Conservation (phyloP, 2,329 filamentous ascomycete genomes). For the Fusarium tanahbumbuense region DNA sequence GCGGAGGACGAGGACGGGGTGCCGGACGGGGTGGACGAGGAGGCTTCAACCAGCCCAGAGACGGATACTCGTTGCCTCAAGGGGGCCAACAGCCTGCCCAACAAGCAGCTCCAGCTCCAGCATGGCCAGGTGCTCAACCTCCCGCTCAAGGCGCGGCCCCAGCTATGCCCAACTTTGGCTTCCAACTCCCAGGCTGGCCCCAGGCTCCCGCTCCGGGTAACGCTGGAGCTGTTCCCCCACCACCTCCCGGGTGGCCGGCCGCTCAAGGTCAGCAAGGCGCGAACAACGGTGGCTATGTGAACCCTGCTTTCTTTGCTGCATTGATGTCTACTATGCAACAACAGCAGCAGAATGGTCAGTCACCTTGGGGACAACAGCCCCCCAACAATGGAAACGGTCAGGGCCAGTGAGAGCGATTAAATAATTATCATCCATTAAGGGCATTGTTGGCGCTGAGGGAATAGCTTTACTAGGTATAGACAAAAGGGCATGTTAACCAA, state of each 20-base stretch:
- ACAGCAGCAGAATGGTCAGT: constrained; percentile 47
- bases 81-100: constrained; percentile 48
- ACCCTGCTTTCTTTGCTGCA: constrained; percentile 67
- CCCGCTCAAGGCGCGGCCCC: constrained; percentile 38
- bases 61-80: constrained; percentile 58
- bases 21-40: constrained; percentile 56
- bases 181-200: constrained; percentile 59
- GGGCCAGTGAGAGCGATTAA: constrained; percentile 36
- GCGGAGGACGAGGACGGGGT: constrained; percentile 56
- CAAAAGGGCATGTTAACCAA: constrained; percentile 30
- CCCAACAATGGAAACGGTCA: constrained; percentile 45
- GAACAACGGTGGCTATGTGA: constrained; percentile 61
- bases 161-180: constrained; percentile 54
- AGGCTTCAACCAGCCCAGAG: constrained; percentile 47
- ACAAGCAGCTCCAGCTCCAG: constrained; percentile 41
- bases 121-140: constrained; percentile 32
- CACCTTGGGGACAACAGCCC: constrained; percentile 47
- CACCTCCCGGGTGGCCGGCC: constrained; percentile 53
- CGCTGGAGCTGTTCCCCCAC: constrained; percentile 55
- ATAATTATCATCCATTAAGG: background rate
- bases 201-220: constrained; percentile 45
- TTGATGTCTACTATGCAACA: constrained; percentile 59
- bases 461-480: constrained; percentile 28
- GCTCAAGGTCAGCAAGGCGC: constrained; percentile 50
- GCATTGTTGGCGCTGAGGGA: constrained; percentile 34